Evolutionary conservation across 768 basidiomycete genomes (phyloP).

Genomic region (Hortiboletus campestris): DNA sequence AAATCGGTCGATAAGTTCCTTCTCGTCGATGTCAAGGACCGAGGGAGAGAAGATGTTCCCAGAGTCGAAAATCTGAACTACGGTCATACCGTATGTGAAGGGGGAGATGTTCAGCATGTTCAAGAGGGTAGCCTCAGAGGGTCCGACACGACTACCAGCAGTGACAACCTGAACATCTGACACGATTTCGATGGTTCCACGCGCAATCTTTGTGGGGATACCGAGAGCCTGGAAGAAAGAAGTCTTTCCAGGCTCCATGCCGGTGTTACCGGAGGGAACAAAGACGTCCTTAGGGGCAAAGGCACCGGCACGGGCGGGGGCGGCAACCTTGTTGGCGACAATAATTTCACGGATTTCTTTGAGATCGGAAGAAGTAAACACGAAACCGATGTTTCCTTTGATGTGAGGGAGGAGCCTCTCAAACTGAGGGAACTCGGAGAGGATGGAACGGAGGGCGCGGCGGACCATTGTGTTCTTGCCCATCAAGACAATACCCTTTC

Average conservation of each 20-base stretch:
- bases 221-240: slow-evolving; percentile 99
- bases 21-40: slow-evolving; percentile 92
- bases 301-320: slow-evolving; percentile 98
- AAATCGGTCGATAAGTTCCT: slow-evolving; percentile 90
- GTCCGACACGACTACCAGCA: slow-evolving; percentile 90
- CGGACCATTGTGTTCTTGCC: slow-evolving; percentile 99
- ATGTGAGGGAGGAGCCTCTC: slow-evolving; percentile 95
- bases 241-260: slow-evolving; percentile 99
- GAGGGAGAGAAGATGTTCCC: slow-evolving; percentile 89
- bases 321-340: slow-evolving; percentile 95
- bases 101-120: slow-evolving; percentile 99
- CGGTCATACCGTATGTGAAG: slow-evolving; percentile 99
- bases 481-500: slow-evolving; percentile 96
- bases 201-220: slow-evolving; percentile 99
- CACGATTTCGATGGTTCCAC: slow-evolving; percentile 99
- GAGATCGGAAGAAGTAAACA: slow-evolving; percentile 90
- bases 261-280: slow-evolving; percentile 95
- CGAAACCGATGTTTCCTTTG: slow-evolving; percentile 98
- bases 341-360: slow-evolving; percentile 95
- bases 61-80: slow-evolving; percentile 93
- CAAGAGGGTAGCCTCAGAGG: slow-evolving; percentile 95
- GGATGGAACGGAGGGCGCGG: slow-evolving; percentile 90
- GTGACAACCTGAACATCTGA: slow-evolving; percentile 93
- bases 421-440: slow-evolving; percentile 87
- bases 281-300: slow-evolving; percentile 88